Base-by-base conservation (phyloP, 2,329 filamentous ascomycete genomes). In the Chaetomium sp. region DNA sequence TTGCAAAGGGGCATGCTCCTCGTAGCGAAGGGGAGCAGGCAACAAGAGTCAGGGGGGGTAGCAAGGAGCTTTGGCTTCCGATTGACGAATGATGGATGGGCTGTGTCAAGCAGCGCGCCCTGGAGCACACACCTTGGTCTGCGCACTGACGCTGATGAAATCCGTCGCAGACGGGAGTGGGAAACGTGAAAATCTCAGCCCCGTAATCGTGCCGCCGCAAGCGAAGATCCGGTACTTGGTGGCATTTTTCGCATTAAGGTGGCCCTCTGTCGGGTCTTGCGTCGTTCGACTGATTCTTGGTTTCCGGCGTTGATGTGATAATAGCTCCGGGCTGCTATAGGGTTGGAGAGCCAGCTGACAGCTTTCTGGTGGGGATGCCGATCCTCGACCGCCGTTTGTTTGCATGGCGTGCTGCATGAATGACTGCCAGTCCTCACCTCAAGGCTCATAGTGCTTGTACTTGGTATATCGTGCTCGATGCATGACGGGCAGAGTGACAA, bases 71-170 rank as follows among this genome's bases (percentile, higher is more conserved):
- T 64, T 61, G 57, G 53, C 51, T 51, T 45, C 31, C 50, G 58
- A 65, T 65, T 64, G 67, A 47, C 63, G 59, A 65, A 65, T 65
- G 42, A 56, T 60, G 31, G 45, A 13, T 49, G 49, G n/a, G n/a
- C n/a, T n/a, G 63, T 33, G 50, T 62, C 65, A 62, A 63, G 62
- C 38, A 53, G 42, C 12, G 60, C 33, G 49, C 63, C 21, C 67
- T 29, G 38, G 59, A 62, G 53, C 47, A 55, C 47, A 55, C 54
- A 23, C 57, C 69, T 63, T 47, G 58, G 53, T 49, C 45, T 54
- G 56, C 64, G 69, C 69, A 71, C 69, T 70, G 69, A 70, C 63
- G 35, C 60, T 45, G 47, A 67, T 59, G 47, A 63, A 66, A 53
- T 61, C 58, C 57, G 62, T 58, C 59, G 65, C 67, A 49, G 56